Evolutionary conservation across 2,329 filamentous ascomycete species (phyloP), one percentile per base, ranked within the genome.

Genomic region (Arthroderma sp.): DNA sequence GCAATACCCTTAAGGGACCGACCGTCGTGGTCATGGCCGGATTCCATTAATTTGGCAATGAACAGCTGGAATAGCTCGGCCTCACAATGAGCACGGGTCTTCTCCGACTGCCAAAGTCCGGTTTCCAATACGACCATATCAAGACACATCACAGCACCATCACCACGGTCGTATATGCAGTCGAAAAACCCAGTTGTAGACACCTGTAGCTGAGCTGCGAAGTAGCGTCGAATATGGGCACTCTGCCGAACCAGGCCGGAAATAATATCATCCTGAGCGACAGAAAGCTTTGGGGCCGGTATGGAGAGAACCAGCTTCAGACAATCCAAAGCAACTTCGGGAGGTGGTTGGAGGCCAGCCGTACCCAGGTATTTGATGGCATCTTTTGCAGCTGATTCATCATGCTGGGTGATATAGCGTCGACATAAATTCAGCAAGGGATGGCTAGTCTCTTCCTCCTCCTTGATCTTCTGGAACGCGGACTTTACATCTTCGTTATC

Each of bases 1-100:
- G 76, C 72, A 36, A 81, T 73, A 38, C 72, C 73, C 55, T 76
- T 75, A 61, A 81, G 70, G 4, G 76, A 72, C 39, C 75, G 70
- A 38, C 75, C 75, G 33, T 77, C 74, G 48, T 76, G 62, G 46
- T 94, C 86, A 55, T 88, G 78, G 43, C 86, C 87, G 38, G 86
- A 86, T 60, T 93, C 86, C 80, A 95, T 93, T 54, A 95, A 70
- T 56, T 84, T 83, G 27, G 88, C 88, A 53, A 95, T 78, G 53
- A 89, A 80, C 46, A 94, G 76, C 56, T 67, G 66, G 47, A 72
- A 70, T 4, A 71, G 60, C 50, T 70, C 68, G 45, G 61, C 61
- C 51, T 71, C 66, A 50, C 66, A 69, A 43, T 66, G 63, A 10
- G 60, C 55, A 37, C 67, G 62, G n/a, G 51, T 58, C 29, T 62